These are phyloP conservation scores for Wickerhamiella dianesei DNA, from an alignment of 805 yeast species.

Conservation along the genomic window DNA sequence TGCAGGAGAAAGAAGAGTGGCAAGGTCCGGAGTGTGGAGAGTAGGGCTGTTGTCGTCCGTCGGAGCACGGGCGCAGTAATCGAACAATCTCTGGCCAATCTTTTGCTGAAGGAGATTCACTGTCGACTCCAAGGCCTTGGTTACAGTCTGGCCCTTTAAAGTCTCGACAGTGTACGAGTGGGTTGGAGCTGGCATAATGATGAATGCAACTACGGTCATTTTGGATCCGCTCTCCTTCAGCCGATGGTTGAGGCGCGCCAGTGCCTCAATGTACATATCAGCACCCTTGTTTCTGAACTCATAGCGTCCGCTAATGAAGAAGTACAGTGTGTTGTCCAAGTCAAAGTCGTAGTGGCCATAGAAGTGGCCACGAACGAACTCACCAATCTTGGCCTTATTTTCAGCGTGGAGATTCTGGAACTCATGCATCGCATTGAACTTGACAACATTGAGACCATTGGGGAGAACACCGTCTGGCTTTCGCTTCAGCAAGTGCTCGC, in stretches of 20 bases:
- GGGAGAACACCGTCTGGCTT: conserved; percentile 98
- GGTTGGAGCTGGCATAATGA: conserved; percentile 95
- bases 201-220: conserved; percentile 90
- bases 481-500: conserved; percentile 82
- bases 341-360: conserved; percentile 94
- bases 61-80: conserved; percentile 58
- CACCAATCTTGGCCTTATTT: conserved; percentile 82
- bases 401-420: conserved; percentile 92
- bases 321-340: conserved; percentile 82
- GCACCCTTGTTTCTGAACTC: conserved; percentile 96
- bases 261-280: conserved; percentile 82
- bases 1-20: conserved; percentile 70
- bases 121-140: conserved; percentile 77
- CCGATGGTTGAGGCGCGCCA: conserved; percentile 82
- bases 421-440: conserved; percentile 95
- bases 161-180: conserved; percentile 93
- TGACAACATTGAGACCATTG: conserved; percentile 88
- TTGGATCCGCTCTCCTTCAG: conserved; percentile 71
- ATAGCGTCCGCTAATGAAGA: conserved; percentile 94
- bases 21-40: conserved; percentile 61
- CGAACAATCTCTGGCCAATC: conserved; percentile 78
- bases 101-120: conserved; percentile 75
- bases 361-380: conserved; percentile 91
- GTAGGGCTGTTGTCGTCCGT: conserved; percentile 29
- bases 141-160: conserved; percentile 89